These are phyloP conservation scores for Nigrograna mackinnonii DNA, from an alignment of 2,329 filamentous ascomycete genomes.

Conservation along the genomic window DNA sequence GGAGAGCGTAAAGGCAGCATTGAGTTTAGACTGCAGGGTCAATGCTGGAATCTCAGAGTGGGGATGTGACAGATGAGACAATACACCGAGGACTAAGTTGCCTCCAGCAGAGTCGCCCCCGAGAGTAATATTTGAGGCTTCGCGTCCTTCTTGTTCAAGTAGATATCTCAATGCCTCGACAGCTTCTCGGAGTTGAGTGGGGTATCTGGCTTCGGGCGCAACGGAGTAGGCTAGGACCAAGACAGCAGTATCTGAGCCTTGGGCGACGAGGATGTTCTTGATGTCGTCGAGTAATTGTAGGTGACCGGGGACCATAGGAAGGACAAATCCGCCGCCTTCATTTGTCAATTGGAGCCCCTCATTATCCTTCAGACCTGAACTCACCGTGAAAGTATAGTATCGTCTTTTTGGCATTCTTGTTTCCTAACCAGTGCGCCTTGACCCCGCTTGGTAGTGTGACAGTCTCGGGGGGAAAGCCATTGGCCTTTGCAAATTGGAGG, in stretches of 20 bases:
- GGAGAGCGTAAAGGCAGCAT: constrained; percentile 57
- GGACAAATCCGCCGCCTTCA: constrained; percentile 59
- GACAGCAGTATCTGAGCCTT: constrained; percentile 51
- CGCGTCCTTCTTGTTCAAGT: constrained; percentile 38
- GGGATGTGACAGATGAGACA: constrained; percentile 60
- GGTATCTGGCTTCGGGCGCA: constrained; percentile 52
- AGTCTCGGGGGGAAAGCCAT: constrained; percentile 41
- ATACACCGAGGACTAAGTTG: constrained; percentile 50
- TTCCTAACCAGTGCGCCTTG: constrained; percentile 53
- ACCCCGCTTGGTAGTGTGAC: constrained; percentile 45
- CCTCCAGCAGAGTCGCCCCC: constrained; percentile 59
- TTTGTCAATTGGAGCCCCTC: not conserved
- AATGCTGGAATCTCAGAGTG: constrained; percentile 56
- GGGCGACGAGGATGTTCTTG: constrained; percentile 40
- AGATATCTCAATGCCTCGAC: constrained; percentile 49
- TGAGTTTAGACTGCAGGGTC: constrained; percentile 46
- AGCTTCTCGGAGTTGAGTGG: constrained; percentile 53
- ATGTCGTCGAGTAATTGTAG: constrained; percentile 53
- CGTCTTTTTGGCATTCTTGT: constrained; percentile 39
- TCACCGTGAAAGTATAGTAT: constrained; percentile 53
- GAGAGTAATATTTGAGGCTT: constrained; percentile 48
- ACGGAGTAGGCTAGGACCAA: constrained; percentile 63
- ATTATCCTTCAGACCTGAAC: not conserved
- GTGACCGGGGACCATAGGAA: constrained; percentile 52
- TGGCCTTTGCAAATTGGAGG: constrained; percentile 35